Base-by-base conservation (phyloP, 2,329 filamentous ascomycete species). In the Cryoendolithus antarcticus region DNA sequence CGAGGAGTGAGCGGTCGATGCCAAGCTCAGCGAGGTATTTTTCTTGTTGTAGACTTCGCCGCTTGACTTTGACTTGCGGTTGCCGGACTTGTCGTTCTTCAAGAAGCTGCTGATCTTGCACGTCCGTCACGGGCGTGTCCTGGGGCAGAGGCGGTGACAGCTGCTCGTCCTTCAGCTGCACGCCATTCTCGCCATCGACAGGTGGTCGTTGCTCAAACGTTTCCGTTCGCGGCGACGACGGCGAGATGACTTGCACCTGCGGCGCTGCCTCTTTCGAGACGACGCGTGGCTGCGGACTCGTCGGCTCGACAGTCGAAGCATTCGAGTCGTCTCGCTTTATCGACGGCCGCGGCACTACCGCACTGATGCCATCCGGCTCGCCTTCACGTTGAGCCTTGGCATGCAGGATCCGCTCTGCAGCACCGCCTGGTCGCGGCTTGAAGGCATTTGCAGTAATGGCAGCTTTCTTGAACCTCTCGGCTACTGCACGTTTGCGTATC, bases 361-460 rank as follows among this genome's bases (percentile, higher is more conserved):
- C 75, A 9, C 81, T 93, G 47, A 95, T 93, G 2, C 88, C 89
- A 63, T 95, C 88, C 5, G 86, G 82, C 4, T 82, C 86, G 19
- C 44, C 63, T 40, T 76, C 71, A 29, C 70, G 65, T 44, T 71
- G 68, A 37, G 79, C 74, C 40, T 81, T 55, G 2, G 53, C 52
- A 34, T 49, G 49, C 40, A 59, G 70, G 38, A 93, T 65, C 38
- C 82, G 80, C 45, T 93, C 86, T 37, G 78, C 86, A 13, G 86
- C 88, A 47, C 88, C 89, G 41, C 89, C 89, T 28, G 80, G 79
- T 42, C 89, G 77, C 12, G 89, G 89, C 54, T 89, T 93, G 64
- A 96, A 96, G 11, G 74, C 73, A 40, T 64, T 72, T 8, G 79
- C 80, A 15, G 81, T 76, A 39, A 71, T 76, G 1, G 85, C 86